Evolutionary conservation across 768 basidiomycete species (phyloP).

Genomic region (Boletus insuetus): DNA sequence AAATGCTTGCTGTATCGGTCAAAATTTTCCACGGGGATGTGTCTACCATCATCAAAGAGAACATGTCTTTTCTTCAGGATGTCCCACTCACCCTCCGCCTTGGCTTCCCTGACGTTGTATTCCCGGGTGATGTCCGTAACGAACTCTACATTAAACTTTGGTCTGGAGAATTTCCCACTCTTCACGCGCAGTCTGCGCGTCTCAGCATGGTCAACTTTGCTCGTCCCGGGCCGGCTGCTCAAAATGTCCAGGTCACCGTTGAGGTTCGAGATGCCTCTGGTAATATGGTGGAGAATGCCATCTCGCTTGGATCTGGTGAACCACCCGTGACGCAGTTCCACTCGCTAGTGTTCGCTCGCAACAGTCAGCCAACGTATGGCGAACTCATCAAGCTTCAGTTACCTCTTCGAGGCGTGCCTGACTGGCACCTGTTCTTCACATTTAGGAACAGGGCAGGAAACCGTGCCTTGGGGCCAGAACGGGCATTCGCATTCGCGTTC

Average conservation of each 20-base stretch:
- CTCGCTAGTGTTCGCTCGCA: slow-evolving; percentile 88
- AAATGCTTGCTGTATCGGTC: slow-evolving; percentile 78
- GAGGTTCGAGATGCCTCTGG: slow-evolving; percentile 82
- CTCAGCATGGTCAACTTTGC: slow-evolving; percentile 56
- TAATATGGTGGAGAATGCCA: slow-evolving; percentile 59
- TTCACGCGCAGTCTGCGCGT: slow-evolving; percentile 53
- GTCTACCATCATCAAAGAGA: slow-evolving; percentile 71
- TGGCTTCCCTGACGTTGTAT: slow-evolving; percentile 95
- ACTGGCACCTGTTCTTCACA: slow-evolving; percentile 93
- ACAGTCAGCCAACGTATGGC: slow-evolving; percentile 86
- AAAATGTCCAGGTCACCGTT: slow-evolving; percentile 81
- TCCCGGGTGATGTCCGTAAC: slow-evolving; percentile 88
- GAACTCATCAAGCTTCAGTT: slow-evolving; percentile 89
- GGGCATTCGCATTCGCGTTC: slow-evolving; percentile 90
- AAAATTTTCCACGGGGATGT: slow-evolving; percentile 87
- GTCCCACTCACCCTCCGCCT: slow-evolving; percentile 81
- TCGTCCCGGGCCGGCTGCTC: slow-evolving; percentile 50
- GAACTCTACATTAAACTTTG: slow-evolving; percentile 96
- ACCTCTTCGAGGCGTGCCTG: slow-evolving; percentile 60
- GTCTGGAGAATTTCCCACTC: slow-evolving; percentile 80
- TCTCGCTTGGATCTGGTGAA: slow-evolving; percentile 86
- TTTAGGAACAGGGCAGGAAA: slow-evolving; percentile 74
- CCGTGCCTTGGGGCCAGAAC: slow-evolving; percentile 51
- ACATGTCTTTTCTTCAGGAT: slow-evolving; percentile 78
- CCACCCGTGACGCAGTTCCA: slow-evolving; percentile 75